Percentiles rank a stretch among this genome's conserved stretches.
Conservation (phyloP, 163 green algal species). For the Volvox carteri region DNA sequence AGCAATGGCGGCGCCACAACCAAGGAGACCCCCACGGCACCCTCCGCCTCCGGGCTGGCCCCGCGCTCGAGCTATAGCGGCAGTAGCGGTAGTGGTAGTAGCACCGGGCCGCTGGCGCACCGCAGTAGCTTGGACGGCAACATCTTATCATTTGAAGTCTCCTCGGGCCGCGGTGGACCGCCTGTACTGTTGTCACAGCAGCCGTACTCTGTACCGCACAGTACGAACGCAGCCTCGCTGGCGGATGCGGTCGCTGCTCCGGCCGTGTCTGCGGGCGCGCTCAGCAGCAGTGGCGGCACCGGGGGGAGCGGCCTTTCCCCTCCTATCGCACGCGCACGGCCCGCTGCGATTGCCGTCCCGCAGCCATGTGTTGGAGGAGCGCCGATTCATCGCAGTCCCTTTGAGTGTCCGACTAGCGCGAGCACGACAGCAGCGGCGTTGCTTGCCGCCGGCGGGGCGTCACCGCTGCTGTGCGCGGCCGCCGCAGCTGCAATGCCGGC, state of each 20-base stretch:
- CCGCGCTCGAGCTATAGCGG: slow-evolving; percentile 37
- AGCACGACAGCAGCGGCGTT: not conserved
- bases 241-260: not conserved
- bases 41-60: not conserved
- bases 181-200: not conserved
- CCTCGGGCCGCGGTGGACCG: not conserved
- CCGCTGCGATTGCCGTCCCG: slow-evolving; percentile 27
- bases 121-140: slow-evolving; percentile 41
- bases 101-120: not conserved
- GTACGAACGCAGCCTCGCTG: not conserved
- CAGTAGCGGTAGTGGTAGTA: slow-evolving; percentile 39
- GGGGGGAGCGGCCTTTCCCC: no score
- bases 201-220: not conserved
- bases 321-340: not conserved
- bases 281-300: not conserved
- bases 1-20: not conserved
- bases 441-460: not conserved
- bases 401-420: not conserved
- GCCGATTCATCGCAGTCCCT: slow-evolving; percentile 13
- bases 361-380: not conserved
- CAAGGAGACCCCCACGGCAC: not conserved
- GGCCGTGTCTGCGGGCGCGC: not conserved
- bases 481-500: not conserved
- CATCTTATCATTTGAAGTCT: slow-evolving; percentile 53
- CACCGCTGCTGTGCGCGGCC: not conserved